Evolutionary conservation across 768 basidiomycete genomes (phyloP), one percentile per base, ranked within the genome.

Genomic region (Termitomyces sp.): DNA sequence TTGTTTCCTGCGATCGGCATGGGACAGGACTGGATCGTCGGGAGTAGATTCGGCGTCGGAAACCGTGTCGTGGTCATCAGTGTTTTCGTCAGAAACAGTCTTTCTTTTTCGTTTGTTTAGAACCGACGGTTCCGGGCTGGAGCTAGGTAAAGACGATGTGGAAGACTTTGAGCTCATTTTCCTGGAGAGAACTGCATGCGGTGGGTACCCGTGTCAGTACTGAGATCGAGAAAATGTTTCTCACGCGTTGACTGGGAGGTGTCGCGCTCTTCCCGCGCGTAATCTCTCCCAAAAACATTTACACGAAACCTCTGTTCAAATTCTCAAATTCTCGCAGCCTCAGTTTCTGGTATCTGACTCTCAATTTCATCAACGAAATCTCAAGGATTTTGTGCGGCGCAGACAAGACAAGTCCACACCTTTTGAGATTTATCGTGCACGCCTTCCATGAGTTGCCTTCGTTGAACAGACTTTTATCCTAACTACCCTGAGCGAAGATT

Each of bases 1-100:
- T 69, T 83, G 81, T 54, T 80, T 79, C 28, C 91, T 78, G 55
- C 77, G 79, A 68, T 89, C 87, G 6, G 87, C 87, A 70, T 92
- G 91, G 3, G 91, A 93, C 56, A 92, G 78, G 6, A 82, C 86
- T 22, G 77, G 78, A 18, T 65, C 70, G 11, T 83, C 78, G 30
- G 63, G 57, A 10, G 62, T 56, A 35, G 47, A 20, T 14, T 57
- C 53, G 30, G 45, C 52, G 14, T 59, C 55, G n/a, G 68, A 58
- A 28, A 68, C 68, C 24, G 66, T 68, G 18, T 70, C 65, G 35
- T 57, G 53, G 16, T 67, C 63, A 26, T 61, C 62, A n/a, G 60
- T 47, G 14, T 62, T 65, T 14, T 62, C 59, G 33, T 60, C 63
- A 3, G 61, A 41, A 5, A 60, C n/a, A 40, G 59, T 55, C 26